Conservation (phyloP, 2,329 filamentous ascomycete species). For the Cladophialophora immunda region DNA sequence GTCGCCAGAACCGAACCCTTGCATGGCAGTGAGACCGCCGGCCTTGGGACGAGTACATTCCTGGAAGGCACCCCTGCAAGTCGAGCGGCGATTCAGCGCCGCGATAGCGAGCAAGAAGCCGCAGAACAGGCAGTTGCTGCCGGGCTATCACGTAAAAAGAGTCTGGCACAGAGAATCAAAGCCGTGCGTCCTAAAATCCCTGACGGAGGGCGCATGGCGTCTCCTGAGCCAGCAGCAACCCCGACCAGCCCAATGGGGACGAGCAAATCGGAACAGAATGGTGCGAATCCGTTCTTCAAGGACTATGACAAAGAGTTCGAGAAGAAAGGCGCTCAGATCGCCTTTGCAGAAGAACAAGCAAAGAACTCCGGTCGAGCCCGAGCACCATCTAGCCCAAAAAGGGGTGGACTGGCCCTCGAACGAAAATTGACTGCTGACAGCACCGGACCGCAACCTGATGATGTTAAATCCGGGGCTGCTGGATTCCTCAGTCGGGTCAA, state of each 20-base stretch:
- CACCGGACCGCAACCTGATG: slow-evolving; percentile 45
- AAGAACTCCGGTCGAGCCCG: slow-evolving; percentile 47
- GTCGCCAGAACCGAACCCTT: slow-evolving; percentile 73
- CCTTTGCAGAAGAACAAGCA: slow-evolving; percentile 57
- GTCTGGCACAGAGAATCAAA: slow-evolving; percentile 89
- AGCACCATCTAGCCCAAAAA: slow-evolving; percentile 68
- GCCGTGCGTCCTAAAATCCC: slow-evolving; percentile 70
- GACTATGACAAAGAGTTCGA: slow-evolving; percentile 77
- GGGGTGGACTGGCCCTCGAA: slow-evolving; percentile 62
- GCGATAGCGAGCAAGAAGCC: slow-evolving; percentile 73
- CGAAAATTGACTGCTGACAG: slow-evolving; percentile 70
- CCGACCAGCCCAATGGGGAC: slow-evolving; percentile 45
- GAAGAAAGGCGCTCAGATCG: slow-evolving; percentile 68
- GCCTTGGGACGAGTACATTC: slow-evolving; percentile 93
- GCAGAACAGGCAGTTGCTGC: slow-evolving; percentile 51
- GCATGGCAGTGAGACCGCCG: slow-evolving; percentile 83
- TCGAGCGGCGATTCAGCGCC: slow-evolving; percentile 77
- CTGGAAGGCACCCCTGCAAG: slow-evolving; percentile 92
- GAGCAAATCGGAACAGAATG: slow-evolving; percentile 50
- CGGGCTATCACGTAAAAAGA: slow-evolving; percentile 89
- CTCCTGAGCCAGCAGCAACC: slow-evolving; percentile 56
- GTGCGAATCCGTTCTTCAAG: slow-evolving; percentile 81
- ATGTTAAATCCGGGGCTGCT: slow-evolving; percentile 58
- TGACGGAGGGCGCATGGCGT: slow-evolving; percentile 65
- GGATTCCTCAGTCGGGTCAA: slow-evolving; percentile 82